Base-by-base conservation (phyloP, 768 basidiomycete genomes). In the Chiua virens region DNA sequence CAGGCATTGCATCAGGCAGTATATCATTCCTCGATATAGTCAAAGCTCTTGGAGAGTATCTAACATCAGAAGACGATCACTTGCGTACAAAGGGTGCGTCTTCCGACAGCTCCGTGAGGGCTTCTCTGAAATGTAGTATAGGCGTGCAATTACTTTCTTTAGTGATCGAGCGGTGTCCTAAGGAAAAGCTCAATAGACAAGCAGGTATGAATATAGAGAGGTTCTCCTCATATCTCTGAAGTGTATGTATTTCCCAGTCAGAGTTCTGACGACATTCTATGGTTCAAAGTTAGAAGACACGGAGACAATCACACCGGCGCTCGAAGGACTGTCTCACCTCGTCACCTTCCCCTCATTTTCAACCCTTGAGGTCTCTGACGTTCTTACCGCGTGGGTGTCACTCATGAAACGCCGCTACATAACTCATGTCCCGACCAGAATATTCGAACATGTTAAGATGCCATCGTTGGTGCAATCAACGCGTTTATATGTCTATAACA, bases 211-310 rank as follows among this genome's bases (percentile, higher is more conserved):
- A 21, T 55, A 43, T 9, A 11, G 17, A 22, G 22, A 22, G 21
- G 7, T 9, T 21, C 40, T 37, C 25, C 18, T 45, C 8, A 2
- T 28, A 41, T 37, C 34, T 22, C 45, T 50, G 44, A 62, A n/a
- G 27, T n/a, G n/a, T n/a, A 30, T 22, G 28, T 15, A n/a, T 42
- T 23, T 25, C 37, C 3, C 58, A 98, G 97, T 87, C 53, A 83
- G 83, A 55, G 92, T 94, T 13, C 76, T 99, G 50, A 80, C 84
- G 0, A 71, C 78, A 2, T 99, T 98, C 74, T 94, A 86, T 64
- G 81, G 83, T 60, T 85, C 83, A 48, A 97, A 96, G 70, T 73
- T 97, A 46, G 89, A 90, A 52, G 94, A 97, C 63, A 79, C 81
- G 5, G 86, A 91, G 57, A 89, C 90, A 8, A 79, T 95, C 34